These are phyloP conservation scores for Podosphaera xanthii DNA, from an alignment of 2,329 filamentous ascomycete genomes.

Conservation along the genomic window DNA sequence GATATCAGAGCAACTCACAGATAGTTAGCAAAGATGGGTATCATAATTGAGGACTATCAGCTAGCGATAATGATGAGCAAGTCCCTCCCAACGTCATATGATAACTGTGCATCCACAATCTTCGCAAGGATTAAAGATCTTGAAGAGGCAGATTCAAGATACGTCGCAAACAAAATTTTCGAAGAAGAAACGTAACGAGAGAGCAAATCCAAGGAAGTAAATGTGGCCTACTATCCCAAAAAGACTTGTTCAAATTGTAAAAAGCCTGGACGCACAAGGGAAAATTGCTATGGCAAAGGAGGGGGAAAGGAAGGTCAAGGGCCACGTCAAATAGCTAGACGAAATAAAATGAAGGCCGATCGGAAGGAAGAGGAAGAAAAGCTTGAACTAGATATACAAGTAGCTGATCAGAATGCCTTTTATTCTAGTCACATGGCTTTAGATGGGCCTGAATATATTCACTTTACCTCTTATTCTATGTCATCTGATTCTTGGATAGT, in stretches of 20 bases:
- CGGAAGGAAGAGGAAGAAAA: not conserved
- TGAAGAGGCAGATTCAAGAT: not conserved
- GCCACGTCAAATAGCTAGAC: not conserved
- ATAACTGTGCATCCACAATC: not conserved
- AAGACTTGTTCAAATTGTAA: not conserved
- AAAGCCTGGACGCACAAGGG: not conserved
- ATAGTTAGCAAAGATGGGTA: not conserved
- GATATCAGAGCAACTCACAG: not conserved
- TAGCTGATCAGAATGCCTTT: not conserved
- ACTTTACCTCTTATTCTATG: not conserved
- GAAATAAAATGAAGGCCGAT: not conserved
- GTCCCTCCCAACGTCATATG: not conserved
- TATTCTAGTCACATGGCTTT: not conserved
- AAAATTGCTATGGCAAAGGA: not conserved
- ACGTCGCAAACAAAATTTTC: not conserved
- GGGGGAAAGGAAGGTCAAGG: constrained; percentile 1
- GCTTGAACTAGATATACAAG: not conserved
- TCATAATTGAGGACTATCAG: not conserved
- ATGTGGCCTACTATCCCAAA: not conserved
- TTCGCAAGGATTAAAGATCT: not conserved
- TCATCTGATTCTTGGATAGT: not conserved
- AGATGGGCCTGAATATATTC: not conserved
- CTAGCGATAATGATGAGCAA: not conserved
- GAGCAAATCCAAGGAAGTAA: not conserved
- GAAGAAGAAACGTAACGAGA: not conserved